These are phyloP conservation scores for Ophioceras dolichostomum DNA, from an alignment of 2,329 filamentous ascomycete genomes.

Conservation along the genomic window DNA sequence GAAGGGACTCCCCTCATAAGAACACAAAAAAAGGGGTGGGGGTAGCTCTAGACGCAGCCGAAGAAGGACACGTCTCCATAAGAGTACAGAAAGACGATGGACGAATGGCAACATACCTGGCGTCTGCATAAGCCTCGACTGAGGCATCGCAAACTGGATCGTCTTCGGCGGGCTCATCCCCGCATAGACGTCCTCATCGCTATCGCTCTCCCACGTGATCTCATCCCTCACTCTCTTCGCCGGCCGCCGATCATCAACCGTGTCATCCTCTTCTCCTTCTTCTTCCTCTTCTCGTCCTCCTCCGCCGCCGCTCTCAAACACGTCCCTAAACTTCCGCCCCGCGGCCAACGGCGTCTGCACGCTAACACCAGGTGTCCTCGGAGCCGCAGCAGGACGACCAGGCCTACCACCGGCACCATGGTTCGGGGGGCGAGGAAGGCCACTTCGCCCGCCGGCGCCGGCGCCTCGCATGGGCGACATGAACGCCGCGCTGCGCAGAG, in stretches of 20 bases:
- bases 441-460: conserved; percentile 25
- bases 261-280: too few relatives aligned
- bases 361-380: conserved; percentile 71
- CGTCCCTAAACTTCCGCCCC: conserved; percentile 35
- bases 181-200: conserved; percentile 52
- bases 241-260: neutral
- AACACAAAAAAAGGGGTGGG: neutral
- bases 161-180: conserved; percentile 89
- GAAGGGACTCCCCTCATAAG: neutral
- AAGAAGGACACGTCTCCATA: neutral
- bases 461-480: conserved; percentile 51
- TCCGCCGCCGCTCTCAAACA: conserved; percentile 21
- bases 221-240: conserved; percentile 29
- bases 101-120: conserved; percentile 42
- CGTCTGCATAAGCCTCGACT: conserved; percentile 66
- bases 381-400: conserved; percentile 29
- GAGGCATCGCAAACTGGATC: conserved; percentile 72
- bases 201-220: conserved; percentile 65
- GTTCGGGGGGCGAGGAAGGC: too few relatives aligned
- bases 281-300: conserved; percentile 11
- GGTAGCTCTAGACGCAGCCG: too few relatives aligned
- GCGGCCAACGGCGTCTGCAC: conserved; percentile 62
- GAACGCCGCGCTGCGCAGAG: conserved; percentile 77
- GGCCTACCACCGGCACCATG: conserved; percentile 20
- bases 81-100: neutral